A percentile compares a stretch with the other conserved stretches of the same genome.
These are phyloP conservation scores for Fraxinus platypoda DNA, from an alignment of 305 asterid genomes.

Conservation along the genomic window DNA sequence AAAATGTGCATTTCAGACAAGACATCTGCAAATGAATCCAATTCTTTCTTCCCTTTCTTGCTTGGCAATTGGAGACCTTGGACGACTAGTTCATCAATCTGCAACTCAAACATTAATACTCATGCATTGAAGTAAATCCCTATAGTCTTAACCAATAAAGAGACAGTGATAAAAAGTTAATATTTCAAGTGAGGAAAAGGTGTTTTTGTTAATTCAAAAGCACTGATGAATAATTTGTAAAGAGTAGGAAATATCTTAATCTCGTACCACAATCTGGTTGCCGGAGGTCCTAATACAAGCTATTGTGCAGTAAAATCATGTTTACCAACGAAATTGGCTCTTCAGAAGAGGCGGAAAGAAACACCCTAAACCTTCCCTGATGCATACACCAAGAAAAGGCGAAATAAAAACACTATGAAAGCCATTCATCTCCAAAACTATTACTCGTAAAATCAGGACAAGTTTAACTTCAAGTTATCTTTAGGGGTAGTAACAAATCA, in stretches of 20 bases:
- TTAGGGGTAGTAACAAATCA: background rate
- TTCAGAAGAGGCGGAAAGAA: background rate
- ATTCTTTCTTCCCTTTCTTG: slow-evolving; percentile 49
- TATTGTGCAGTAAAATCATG: background rate
- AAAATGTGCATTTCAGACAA: slow-evolving; percentile 69
- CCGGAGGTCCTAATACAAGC: background rate
- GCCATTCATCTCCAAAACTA: background rate
- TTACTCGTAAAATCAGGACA: background rate
- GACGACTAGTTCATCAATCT: slow-evolving; percentile 86
- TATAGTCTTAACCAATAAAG: slow-evolving; percentile 19
- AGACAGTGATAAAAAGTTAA: background rate
- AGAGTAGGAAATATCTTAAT: background rate
- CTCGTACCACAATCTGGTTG: background rate
- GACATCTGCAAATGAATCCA: slow-evolving; percentile 59
- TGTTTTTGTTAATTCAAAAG: background rate
- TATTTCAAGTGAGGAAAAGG: background rate
- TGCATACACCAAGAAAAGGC: background rate
- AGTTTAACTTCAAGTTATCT: background rate
- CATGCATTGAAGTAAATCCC: background rate
- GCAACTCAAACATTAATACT: slow-evolving; percentile 27
- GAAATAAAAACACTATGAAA: background rate
- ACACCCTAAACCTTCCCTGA: background rate
- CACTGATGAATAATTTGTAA: slow-evolving; percentile 1
- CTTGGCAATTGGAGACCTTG: slow-evolving; percentile 52
- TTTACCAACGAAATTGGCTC: background rate